phyloP scores from a whole-genome alignment of 176 grass and related monocot species.

The Tillandsia leiboldiana region DNA sequence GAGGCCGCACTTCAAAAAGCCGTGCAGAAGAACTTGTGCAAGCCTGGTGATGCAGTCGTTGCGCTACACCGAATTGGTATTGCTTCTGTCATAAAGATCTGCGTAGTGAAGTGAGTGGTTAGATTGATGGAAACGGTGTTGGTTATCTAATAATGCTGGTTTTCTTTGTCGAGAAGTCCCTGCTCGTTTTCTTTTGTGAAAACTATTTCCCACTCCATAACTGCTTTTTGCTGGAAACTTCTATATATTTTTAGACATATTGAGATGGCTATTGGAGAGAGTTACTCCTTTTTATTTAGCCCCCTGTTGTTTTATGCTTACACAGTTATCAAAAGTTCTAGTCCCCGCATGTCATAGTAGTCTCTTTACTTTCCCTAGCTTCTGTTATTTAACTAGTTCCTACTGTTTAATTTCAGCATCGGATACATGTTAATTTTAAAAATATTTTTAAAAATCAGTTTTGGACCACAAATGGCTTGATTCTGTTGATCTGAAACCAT shows the following conservation, averaged over 20 bases:
- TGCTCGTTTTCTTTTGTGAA: constrained; percentile 12
- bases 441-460: too few species aligned
- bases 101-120: constrained; percentile 56
- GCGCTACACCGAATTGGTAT: constrained; percentile 70
- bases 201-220: constrained; percentile 6
- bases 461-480: too few species aligned
- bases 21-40: constrained; percentile 54
- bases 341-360: neutral
- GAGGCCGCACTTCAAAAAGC: constrained; percentile 54
- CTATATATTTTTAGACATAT: constrained; percentile 10
- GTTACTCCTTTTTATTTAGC: constrained; percentile 29
- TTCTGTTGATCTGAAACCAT: too few species aligned
- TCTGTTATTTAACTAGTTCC: neutral
- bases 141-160: neutral
- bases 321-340: constrained; percentile 6
- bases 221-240: constrained; percentile 26
- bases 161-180: neutral
- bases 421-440: too few species aligned
- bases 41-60: constrained; percentile 59
- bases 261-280: constrained; percentile 30
- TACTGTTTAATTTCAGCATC: neutral
- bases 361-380: neutral
- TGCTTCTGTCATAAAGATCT: constrained; percentile 94
- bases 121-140: neutral
- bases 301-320: constrained; percentile 4